phyloP scores from a whole-genome alignment of 352 stramenopile species.

The Thalassiosira delicatula region DNA sequence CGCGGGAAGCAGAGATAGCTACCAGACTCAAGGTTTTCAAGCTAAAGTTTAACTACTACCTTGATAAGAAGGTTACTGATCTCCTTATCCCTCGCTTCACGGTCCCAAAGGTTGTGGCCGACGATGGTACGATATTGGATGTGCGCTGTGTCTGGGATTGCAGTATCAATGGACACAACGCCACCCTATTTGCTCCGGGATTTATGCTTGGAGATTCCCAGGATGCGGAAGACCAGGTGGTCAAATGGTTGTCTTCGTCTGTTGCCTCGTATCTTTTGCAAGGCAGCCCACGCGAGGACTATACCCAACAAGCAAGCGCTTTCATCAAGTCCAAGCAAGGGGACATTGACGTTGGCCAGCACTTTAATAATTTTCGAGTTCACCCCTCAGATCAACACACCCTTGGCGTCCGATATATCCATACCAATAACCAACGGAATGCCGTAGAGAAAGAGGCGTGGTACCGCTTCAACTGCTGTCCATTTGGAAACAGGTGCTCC shows the following conservation, averaged over 20 bases:
- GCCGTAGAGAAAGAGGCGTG: background rate
- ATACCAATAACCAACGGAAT: background rate
- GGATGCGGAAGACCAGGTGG: conserved; percentile 10
- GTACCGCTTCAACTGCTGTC: conserved; percentile 8
- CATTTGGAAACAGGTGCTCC: conserved; percentile 34
- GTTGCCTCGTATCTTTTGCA: too few relatives aligned
- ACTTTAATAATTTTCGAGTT: conserved; percentile 8
- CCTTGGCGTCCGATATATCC: background rate
- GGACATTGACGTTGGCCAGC: background rate
- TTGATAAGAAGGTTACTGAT: background rate
- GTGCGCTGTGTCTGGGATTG: conserved; percentile 14
- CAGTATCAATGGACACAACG: conserved; percentile 13
- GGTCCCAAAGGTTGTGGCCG: background rate
- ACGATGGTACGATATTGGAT: background rate
- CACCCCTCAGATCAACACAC: conserved; percentile 2
- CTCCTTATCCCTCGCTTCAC: background rate
- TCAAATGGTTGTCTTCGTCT: conserved; percentile 7
- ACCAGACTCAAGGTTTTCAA: background rate
- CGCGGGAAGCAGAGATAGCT: background rate
- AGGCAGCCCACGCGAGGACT: too few relatives aligned
- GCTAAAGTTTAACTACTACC: background rate
- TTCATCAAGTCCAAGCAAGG: background rate
- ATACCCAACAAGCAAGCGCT: background rate
- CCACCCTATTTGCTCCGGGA: conserved; percentile 2
- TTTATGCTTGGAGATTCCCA: background rate